Evolutionary conservation across 2,329 filamentous ascomycete genomes (phyloP), one percentile per base, ranked within the genome.

Genomic region (Colletotrichum somersetense): DNA sequence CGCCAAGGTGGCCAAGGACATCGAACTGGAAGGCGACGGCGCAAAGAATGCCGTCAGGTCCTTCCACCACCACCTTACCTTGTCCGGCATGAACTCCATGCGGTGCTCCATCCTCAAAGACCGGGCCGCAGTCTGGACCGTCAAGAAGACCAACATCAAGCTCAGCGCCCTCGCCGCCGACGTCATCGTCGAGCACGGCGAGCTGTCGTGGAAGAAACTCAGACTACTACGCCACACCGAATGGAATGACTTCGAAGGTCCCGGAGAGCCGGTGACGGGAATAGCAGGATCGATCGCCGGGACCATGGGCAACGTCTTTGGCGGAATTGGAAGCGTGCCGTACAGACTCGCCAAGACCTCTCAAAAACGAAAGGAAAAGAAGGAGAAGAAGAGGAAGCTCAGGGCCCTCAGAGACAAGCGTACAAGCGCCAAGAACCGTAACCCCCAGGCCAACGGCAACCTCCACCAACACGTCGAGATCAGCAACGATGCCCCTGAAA

Each of bases 221-320:
- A 86, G 88, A 16, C 83, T 94, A 0, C 77, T 93, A 11, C 85
- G 92, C 11, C 91, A 92, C 76, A 89, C 87, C 62, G 91, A 93
- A 75, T 94, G 92, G 91, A 93, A 93, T 75, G 92, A 94, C 76
- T 94, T 93, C 76, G 91, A 92, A 75, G 92, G 92, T 0, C 91
- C 92, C 0, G 92, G 92, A 0, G 92, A 94, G 77, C 92, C 92
- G 0, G 83, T 94, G 16, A 92, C 91, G 0, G 92, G 91, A 3
- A 82, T 88, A 5, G 88, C 89, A 44, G 88, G 89, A 14, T 91
- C 91, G 0, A 75, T 93, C 5, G 84, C 88, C n/a, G 85, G 85
- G 3, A 89, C 88, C 0, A 78, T 91, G 3, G 86, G 87, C 1
- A 86, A 89, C 46, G 84, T 91, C 1, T 88, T 91, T 35, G 83